These are phyloP conservation scores for Neurospora cerealis DNA, from an alignment of 495 filamentous ascomycete species.

Conservation along the genomic window DNA sequence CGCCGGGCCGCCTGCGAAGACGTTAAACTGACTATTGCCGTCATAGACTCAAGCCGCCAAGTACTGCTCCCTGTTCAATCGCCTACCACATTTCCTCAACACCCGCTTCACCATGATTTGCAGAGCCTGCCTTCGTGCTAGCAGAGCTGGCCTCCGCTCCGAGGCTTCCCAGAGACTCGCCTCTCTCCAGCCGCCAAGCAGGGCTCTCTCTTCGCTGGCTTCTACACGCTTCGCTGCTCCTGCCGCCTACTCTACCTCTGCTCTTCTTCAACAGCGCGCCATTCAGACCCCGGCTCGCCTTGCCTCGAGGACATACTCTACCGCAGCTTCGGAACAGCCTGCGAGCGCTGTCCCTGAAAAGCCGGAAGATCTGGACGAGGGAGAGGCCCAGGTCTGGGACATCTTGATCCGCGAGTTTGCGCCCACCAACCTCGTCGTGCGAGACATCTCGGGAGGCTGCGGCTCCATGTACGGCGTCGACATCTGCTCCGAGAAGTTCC, in stretches of 20 bases:
- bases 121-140: slow-evolving; percentile 14
- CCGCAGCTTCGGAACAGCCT: neutral
- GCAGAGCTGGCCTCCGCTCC: neutral
- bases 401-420: slow-evolving; percentile 29
- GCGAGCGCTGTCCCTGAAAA: slow-evolving; percentile 18
- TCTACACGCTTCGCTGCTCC: neutral
- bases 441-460: slow-evolving; percentile 69
- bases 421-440: slow-evolving; percentile 47
- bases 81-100: neutral
- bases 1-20: neutral
- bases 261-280: slow-evolving; percentile 1
- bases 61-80: neutral
- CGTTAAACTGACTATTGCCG: neutral
- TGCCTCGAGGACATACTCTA: neutral
- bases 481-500: slow-evolving; percentile 53
- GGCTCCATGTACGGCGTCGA: slow-evolving; percentile 73
- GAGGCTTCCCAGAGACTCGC: neutral
- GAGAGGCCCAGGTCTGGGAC: slow-evolving; percentile 39
- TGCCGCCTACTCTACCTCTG: neutral
- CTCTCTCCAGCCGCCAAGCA: neutral
- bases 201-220: neutral
- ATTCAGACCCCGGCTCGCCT: slow-evolving; percentile 1
- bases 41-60: neutral
- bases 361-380: slow-evolving; percentile 30
- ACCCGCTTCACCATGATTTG: slow-evolving; percentile 14